Evolutionary conservation across 805 yeast species (phyloP), one percentile per base, ranked within the genome.

Genomic region (Blastobotrys chiropterorum): DNA sequence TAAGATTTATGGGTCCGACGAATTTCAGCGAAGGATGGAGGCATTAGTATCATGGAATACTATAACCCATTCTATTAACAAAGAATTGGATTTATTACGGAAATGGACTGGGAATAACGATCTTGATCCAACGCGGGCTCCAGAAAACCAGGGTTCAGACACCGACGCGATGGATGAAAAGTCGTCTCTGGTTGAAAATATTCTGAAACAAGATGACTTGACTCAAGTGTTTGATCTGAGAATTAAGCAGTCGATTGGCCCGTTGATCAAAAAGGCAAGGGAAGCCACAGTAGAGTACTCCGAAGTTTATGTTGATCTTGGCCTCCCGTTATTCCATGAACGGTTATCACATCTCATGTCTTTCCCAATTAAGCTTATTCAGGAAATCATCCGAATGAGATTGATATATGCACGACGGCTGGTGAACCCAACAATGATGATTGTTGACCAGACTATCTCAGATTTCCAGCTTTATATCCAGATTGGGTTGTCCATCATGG

Each of bases 371-470:
- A 81, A 80, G 55, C 72, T 94, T 44, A 83, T 90, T 60, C 85
- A 83, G 61, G 96, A 88, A 60, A 78, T 88, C 48, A 84, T 90
- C 43, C 76, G 77, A 38, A 78, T 86, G 42, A 77, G 97, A 58
- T 72, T 92, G 44, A 72, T 76, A 1, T 90, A 87, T 64, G 96
- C 97, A 1, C 75, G 79, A 65, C 85, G 85, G 62, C 69, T 92
- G 46, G 80, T 78, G 49, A 86, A 85, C 60, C 96, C 97, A 1
- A 90, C 97, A 0, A 80, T 90, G 82, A 86, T 89, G 90, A 87
- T 89, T 83, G 87, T 94, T 59, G 99, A 94, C 67, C 97, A 92
- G 68, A 85, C 89, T 78, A 79, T 92, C 55, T 90, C 81, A 45
- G 96, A 89, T 65, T 85, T 92, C 64, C 83, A 83, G 58, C 77